A percentile compares a stretch with the other conserved stretches of the same genome.
phyloP scores from a whole-genome alignment of 176 grass and related monocot genomes.

The Areca catechu region DNA sequence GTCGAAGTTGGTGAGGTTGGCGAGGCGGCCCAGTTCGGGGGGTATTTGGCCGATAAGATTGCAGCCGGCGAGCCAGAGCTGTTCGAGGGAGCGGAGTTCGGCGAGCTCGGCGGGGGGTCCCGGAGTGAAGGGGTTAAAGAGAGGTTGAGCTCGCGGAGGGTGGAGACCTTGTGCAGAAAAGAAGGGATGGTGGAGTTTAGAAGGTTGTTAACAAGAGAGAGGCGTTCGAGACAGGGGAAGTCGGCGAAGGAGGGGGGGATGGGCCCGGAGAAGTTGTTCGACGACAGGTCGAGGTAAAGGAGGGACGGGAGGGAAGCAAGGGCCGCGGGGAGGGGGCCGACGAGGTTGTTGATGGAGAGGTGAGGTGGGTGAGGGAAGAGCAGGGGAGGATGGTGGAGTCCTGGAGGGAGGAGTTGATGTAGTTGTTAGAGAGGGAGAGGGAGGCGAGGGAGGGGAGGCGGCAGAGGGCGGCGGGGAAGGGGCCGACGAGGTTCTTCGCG shows the following conservation, averaged over 20 bases:
- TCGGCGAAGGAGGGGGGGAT: constrained; percentile 53
- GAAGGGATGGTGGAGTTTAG: constrained; percentile 47
- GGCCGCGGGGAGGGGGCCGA: constrained; percentile 53
- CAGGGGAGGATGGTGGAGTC: constrained; percentile 10
- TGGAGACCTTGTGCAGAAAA: constrained; percentile 37
- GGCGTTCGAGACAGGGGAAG: constrained; percentile 40
- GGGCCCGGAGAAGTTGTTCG: constrained; percentile 69
- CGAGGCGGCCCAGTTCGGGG: constrained; percentile 46
- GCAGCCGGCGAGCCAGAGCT: constrained; percentile 64
- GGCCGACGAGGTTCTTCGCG: constrained; percentile 6
- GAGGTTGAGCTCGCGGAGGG: constrained; percentile 71
- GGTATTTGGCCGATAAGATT: constrained; percentile 60
- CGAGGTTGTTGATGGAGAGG: constrained; percentile 48
- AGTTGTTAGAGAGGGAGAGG: constrained; percentile 46
- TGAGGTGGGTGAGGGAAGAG: constrained; percentile 30
- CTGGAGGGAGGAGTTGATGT: constrained; percentile 50
- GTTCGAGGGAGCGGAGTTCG: constrained; percentile 32
- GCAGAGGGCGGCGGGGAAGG: constrained; percentile 72
- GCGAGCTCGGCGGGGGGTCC: constrained; percentile 37
- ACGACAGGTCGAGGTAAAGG: constrained; percentile 32
- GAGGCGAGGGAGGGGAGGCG: constrained; percentile 34
- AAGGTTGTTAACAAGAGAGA: constrained; percentile 57
- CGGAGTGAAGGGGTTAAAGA: constrained; percentile 56
- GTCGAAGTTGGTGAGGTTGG: constrained; percentile 61
- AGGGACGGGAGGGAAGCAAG: constrained; percentile 49